A percentile compares a stretch with the other conserved stretches of the same genome.
These are phyloP conservation scores for Penicillium griseofulvum DNA, from an alignment of 2,329 filamentous ascomycete genomes.

Conservation along the genomic window DNA sequence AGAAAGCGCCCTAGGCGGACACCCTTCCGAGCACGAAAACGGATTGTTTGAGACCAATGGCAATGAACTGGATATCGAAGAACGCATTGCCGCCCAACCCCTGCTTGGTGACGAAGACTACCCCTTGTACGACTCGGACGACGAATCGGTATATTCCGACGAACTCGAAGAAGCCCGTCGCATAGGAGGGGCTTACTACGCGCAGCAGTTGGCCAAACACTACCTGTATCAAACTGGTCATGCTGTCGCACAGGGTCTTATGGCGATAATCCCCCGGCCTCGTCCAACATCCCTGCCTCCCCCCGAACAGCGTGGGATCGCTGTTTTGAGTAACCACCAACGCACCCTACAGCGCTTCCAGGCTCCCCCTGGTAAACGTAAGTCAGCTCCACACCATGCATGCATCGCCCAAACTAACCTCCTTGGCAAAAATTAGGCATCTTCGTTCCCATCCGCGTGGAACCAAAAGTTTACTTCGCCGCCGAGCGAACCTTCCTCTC, in stretches of 20 bases:
- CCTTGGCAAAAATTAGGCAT: conserved; percentile 62
- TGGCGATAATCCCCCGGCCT: conserved; percentile 56
- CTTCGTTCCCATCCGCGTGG: conserved; percentile 90
- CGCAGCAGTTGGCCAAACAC: conserved; percentile 56
- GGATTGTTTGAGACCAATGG: conserved; percentile 48
- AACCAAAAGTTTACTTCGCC: conserved; percentile 97
- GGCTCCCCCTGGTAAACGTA: conserved; percentile 56
- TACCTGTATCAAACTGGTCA: conserved; percentile 51
- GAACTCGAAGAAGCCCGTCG: conserved; percentile 74
- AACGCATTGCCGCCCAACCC: conserved; percentile 67
- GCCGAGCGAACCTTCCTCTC: conserved; percentile 93
- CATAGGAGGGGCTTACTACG: conserved; percentile 74
- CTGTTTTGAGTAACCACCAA: conserved; percentile 39
- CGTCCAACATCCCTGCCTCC: conserved; percentile 40
- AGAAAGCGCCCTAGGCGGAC: conserved; percentile 1
- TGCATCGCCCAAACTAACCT: conserved; percentile 37
- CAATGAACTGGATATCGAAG: conserved; percentile 70
- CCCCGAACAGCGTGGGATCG: conserved; percentile 37
- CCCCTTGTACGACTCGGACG: conserved; percentile 86
- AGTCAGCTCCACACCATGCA: conserved; percentile 15
- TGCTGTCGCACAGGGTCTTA: conserved; percentile 46
- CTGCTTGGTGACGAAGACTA: conserved; percentile 66
- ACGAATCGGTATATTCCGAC: conserved; percentile 73
- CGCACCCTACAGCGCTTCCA: conserved; percentile 56
- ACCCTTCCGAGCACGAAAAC: conserved; percentile 32